phyloP scores from a whole-genome alignment of 2,329 filamentous ascomycete species.

The Lachnellula subtilissima region DNA sequence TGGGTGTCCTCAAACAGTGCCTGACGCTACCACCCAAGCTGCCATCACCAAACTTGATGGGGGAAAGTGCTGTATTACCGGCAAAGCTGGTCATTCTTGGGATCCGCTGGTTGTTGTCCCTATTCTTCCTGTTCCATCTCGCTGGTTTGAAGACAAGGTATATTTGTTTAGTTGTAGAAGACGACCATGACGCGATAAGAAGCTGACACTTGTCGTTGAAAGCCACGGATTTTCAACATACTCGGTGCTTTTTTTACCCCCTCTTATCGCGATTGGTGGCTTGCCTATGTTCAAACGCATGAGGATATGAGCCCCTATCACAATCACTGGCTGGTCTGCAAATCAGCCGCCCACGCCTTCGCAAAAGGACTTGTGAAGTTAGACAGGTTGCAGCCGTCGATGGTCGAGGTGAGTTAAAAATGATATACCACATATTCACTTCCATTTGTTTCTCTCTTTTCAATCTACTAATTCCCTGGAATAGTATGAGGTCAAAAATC shows the following conservation, averaged over 20 bases:
- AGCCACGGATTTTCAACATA: not conserved
- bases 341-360: not conserved
- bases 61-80: slow-evolving; percentile 2
- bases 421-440: not conserved
- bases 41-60: not conserved
- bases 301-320: not conserved
- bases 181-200: not conserved
- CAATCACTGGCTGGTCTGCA: slow-evolving; percentile 1
- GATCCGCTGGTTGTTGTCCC: slow-evolving; percentile 1
- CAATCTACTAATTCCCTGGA: not conserved
- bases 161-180: not conserved
- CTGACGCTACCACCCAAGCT: not conserved
- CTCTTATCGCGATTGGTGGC: slow-evolving; percentile 2
- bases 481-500: not conserved
- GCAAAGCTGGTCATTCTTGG: not conserved
- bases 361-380: not conserved
- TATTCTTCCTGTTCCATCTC: not conserved
- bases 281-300: not conserved
- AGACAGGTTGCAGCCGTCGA: slow-evolving; percentile 1
- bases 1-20: not conserved
- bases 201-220: not conserved
- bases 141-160: not conserved
- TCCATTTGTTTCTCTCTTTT: no score
- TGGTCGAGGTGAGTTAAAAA: not conserved
- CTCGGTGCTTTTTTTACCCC: slow-evolving; percentile 1